Evolutionary conservation across 1,284 basidiomycete genomes (phyloP), one percentile per base, ranked within the genome.

Genomic region (Meira miltonrushii): DNA sequence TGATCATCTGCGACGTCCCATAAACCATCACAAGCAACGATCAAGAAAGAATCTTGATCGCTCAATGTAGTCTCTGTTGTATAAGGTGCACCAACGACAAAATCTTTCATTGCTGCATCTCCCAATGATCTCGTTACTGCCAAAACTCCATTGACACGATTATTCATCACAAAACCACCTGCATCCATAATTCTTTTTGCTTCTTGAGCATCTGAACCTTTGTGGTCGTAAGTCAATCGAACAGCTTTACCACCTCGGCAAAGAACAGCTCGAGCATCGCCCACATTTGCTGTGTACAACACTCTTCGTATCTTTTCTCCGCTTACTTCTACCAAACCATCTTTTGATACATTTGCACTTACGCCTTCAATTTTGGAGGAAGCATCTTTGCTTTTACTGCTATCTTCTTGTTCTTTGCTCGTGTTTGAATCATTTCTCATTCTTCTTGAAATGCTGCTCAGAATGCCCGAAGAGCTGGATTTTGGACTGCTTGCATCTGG

Each of bases 71-170:
- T 97, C 79, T 97, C 92, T 15, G 95, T 98, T 13, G 95, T 99
- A 79, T 96, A 99, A 10, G 95, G 95, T 39, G 90, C 85, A 1
- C 95, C 95, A 46, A 98, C 94, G 8, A 99, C 94, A 77, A 95
- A 99, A 74, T 98, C 94, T 80, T 99, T 99, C 94, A 99, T 98
- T 7, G 92, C 90, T 0, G 91, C 89, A 78, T 99, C 95, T 49
- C 95, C 95, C 46, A 99, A 82, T 67, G 92, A 94, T 53, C 95
- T 84, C 15, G 95, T 99, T 17, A 99, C 95, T 9, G 92, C 93
- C 57, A 99, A 82, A 10, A 98, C 93, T 41, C 72, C 67, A 71
- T 97, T 97, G 25, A 99, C 95, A 10, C 95, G 87, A 64, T 94
- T 93, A 75, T 95, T 95, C 88, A 98, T 88, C 21, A 99, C 93